These are phyloP conservation scores for Yamadazyma mexicana DNA, from an alignment of 1,139 yeast species.

Conservation along the genomic window DNA sequence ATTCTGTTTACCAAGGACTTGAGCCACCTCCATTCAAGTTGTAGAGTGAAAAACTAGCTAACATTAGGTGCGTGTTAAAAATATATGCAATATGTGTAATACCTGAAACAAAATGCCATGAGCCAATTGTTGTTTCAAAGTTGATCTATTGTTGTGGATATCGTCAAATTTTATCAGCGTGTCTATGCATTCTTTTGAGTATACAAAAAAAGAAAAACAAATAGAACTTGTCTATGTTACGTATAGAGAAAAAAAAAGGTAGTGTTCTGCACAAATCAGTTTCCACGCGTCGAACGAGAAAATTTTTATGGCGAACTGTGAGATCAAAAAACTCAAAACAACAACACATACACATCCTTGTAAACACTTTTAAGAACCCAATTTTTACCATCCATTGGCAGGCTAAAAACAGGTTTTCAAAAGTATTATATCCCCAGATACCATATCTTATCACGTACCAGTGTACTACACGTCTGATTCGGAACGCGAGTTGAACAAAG, in stretches of 20 bases:
- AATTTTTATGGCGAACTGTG: slow-evolving; percentile 5
- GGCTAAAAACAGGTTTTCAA: neutral
- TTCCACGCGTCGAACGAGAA: slow-evolving; percentile 6
- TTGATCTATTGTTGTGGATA: no score
- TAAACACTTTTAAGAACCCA: neutral
- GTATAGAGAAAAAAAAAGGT: neutral
- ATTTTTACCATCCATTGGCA: slow-evolving; percentile 1
- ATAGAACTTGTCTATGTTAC: no score
- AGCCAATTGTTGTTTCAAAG: no score
- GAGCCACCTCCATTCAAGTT: slow-evolving; percentile 23
- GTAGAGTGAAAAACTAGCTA: neutral
- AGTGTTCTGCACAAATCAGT: neutral
- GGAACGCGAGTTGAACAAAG: neutral
- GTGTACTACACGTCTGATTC: slow-evolving; percentile 1
- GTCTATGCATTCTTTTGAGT: no score
- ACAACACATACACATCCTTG: slow-evolving; percentile 4
- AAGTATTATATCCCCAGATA: neutral
- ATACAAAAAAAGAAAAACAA: no score
- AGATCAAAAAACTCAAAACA: slow-evolving; percentile 5
- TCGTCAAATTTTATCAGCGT: no score
- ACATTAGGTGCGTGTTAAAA: no score
- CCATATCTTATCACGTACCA: neutral
- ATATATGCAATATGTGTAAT: no score
- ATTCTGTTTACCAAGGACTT: slow-evolving; percentile 40
- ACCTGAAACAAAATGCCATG: neutral